Evolutionary conservation across 2,329 filamentous ascomycete species (phyloP).

Genomic region (Coniochaeta ligniaria): DNA sequence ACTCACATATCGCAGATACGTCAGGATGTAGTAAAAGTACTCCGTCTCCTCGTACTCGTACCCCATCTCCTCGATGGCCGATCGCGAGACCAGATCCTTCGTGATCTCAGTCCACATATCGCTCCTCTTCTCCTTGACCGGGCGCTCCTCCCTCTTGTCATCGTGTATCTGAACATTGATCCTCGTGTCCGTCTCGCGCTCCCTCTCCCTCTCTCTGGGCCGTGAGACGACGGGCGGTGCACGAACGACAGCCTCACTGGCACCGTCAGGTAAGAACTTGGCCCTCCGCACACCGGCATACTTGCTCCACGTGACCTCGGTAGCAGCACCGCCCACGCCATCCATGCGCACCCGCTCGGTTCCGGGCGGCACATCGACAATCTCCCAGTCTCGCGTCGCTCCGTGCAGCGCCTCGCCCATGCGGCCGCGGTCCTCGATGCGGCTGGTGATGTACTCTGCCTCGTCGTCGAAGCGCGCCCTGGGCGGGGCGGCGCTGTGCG

Average conservation of each 20-base stretch:
- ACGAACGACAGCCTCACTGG: conserved; percentile 9
- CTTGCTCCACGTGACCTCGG: conserved; percentile 71
- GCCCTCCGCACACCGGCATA: conserved; percentile 72
- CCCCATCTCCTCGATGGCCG: conserved; percentile 77
- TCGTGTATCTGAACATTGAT: conserved; percentile 40
- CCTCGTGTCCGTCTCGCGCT: conserved; percentile 27
- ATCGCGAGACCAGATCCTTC: conserved; percentile 79
- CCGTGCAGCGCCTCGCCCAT: conserved; percentile 70
- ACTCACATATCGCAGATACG: conserved; percentile 83
- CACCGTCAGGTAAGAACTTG: conserved; percentile 64
- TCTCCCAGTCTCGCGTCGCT: conserved; percentile 69
- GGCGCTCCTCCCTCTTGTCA: conserved; percentile 31
- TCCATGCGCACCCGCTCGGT: conserved; percentile 80
- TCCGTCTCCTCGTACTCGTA: conserved; percentile 91
- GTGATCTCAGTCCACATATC: conserved; percentile 97
- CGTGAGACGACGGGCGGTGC: conserved; percentile 16
- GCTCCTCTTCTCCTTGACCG: conserved; percentile 47
- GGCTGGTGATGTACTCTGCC: conserved; percentile 51
- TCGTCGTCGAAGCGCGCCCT: conserved; percentile 55
- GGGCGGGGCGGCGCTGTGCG: conserved; percentile 42
- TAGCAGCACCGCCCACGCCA: conserved; percentile 64
- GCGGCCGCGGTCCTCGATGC: conserved; percentile 53
- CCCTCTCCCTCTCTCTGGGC: conserved; percentile 16
- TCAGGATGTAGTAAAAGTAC: conserved; percentile 85
- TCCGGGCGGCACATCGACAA: conserved; percentile 78